A percentile compares a stretch with the other conserved stretches of the same genome.
Evolutionary conservation across 2,329 filamentous ascomycete genomes (phyloP).

Genomic region (Aspergillus floridensis): DNA sequence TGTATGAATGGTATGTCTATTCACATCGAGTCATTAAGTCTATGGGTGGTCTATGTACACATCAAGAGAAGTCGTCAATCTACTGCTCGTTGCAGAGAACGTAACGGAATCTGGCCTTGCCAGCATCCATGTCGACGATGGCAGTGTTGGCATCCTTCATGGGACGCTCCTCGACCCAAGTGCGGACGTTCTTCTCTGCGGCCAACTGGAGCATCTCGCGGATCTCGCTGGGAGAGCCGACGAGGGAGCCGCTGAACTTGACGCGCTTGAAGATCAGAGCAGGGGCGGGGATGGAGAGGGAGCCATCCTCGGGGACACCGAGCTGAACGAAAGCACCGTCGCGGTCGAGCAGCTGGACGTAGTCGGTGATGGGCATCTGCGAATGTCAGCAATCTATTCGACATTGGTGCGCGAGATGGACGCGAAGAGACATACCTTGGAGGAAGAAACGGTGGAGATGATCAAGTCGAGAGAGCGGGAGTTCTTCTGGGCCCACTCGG

Average conservation of each 20-base stretch:
- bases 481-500: slow-evolving; percentile 52
- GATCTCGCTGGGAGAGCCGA: slow-evolving; percentile 42
- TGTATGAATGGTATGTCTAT: background rate
- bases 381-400: background rate
- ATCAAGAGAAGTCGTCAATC: background rate
- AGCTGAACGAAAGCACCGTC: slow-evolving; percentile 63
- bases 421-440: slow-evolving; percentile 11
- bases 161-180: slow-evolving; percentile 41
- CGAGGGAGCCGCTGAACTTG: slow-evolving; percentile 48
- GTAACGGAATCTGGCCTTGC: slow-evolving; percentile 45
- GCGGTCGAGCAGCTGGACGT: slow-evolving; percentile 56
- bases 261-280: slow-evolving; percentile 52
- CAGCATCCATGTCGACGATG: slow-evolving; percentile 42
- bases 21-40: slow-evolving; percentile 3
- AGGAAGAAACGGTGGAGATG: slow-evolving; percentile 54
- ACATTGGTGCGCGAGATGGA: too few species aligned
- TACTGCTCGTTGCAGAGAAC: slow-evolving; percentile 42
- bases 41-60: slow-evolving; percentile 12
- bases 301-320: slow-evolving; percentile 60
- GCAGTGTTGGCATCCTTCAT: slow-evolving; percentile 46
- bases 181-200: slow-evolving; percentile 37
- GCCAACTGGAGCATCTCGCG: slow-evolving; percentile 45
- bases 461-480: slow-evolving; percentile 53
- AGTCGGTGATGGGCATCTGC: slow-evolving; percentile 60
- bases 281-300: slow-evolving; percentile 55